Base-by-base conservation (phyloP, 2,329 filamentous ascomycete species). In the Xylariaceae sp. region DNA sequence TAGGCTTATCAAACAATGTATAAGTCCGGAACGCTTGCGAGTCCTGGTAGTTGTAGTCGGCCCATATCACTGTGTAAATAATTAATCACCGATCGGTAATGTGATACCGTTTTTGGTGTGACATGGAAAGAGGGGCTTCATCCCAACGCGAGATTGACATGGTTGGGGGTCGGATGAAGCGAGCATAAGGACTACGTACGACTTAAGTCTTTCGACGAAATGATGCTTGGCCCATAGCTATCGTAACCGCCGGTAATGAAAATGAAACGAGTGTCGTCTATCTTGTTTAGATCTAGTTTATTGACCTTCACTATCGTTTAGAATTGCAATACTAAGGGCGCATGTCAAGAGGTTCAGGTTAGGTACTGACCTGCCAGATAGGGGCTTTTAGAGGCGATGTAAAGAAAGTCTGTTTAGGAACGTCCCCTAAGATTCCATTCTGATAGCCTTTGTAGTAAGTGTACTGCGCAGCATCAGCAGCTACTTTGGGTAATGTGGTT, bases 161-260 rank as follows among this genome's bases (percentile, higher is more conserved):
- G n/a, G 22, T 27, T 27, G 22, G 22, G 7, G 22, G 22, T 27
- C 22, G 4, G n/a, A n/a, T n/a, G n/a, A n/a, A n/a, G n/a, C 7
- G 22, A 27, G 22, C 22, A 27, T 27, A 4, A 5, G 22, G 22
- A 27, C 22, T 27, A 27, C 22, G 22, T 27, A 27, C 22, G 43
- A 17, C 47, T 53, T 2, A 55, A 39, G 47, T 55, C 53, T 22
- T 48, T 48, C 2, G 53, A 41, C 14, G 53, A 55, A n/a, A 55
- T 35, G 11, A 55, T 53, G 35, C 53, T 55, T 5, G 53, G 53
- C 4, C 53, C 53, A 36, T 40, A 53, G 2, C 44, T 47, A n/a
- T 47, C 44, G 17, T 54, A 52, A 3, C 44, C 50, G 6, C 53
- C 53, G 2, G 53, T 55, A 14, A 55, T 41, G 45, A 55, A 55